Evolutionary conservation across 2,329 filamentous ascomycete genomes (phyloP), one percentile per base, ranked within the genome.

Genomic region (Beauveria medogensis): DNA sequence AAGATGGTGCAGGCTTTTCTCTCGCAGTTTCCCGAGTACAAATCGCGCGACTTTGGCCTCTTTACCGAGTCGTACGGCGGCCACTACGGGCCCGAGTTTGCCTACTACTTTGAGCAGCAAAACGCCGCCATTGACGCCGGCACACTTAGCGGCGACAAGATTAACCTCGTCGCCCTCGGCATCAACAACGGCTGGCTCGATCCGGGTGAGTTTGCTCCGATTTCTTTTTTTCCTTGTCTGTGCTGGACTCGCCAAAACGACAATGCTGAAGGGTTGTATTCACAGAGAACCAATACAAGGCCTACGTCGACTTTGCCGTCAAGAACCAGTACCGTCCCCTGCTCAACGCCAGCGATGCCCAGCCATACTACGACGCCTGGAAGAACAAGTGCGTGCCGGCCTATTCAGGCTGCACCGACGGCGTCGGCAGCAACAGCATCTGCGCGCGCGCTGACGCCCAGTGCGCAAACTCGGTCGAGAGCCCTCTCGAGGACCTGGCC

Each of bases 11-110:
- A 85, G 67, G 78, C 78, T 1, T 90, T 86, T 77, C 83, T 85
- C 59, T 76, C 81, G 5, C 80, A 83, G 34, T 89, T 89, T 62
- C 85, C 84, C 0, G 77, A 79, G 34, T 88, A 89, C 67, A 78
- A 82, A 68, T 80, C 80, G 3, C 79, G 80, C 48, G 80, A 86
- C 62, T 80, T 84, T 62, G 78, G 79, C 4, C 74, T 85, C 59
- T 82, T 79, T 57, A 78, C 80, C 5, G 76, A 80, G 64, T 80
- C 78, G 0, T 85, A 85, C 63, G 83, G 82, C 28, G 82, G 82
- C n/a, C 78, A 82, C 61, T 85, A 82, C 65, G 81, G 81, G 1
- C 83, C 83, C 1, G 79, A 78, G 26, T 84, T 84, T 63, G 77
- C 78, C 18, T 71, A 75, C 10, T 82, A 82, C 66, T 81, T 86